These are phyloP conservation scores for Diaporthe sp. DNA, from an alignment of 2,329 filamentous ascomycete species.

Conservation along the genomic window DNA sequence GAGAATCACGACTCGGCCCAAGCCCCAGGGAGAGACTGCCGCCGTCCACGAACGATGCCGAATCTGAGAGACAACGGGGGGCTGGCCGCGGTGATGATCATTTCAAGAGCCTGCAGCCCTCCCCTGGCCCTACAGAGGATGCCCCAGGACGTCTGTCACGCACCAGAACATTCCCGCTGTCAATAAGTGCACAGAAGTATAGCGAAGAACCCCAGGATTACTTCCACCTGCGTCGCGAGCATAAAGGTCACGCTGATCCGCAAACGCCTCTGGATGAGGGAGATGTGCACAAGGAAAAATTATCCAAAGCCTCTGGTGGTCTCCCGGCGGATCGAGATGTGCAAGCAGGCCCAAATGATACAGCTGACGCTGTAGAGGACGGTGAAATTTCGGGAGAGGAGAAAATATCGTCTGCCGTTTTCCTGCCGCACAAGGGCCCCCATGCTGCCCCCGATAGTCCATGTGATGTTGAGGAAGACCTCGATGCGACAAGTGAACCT, in stretches of 20 bases:
- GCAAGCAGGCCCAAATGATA: slow-evolving; percentile 36
- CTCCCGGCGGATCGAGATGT: slow-evolving; percentile 26
- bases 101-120: slow-evolving; percentile 42
- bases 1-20: slow-evolving; percentile 56
- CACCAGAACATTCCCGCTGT: slow-evolving; percentile 43
- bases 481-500: slow-evolving; percentile 32
- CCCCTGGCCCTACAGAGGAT: slow-evolving; percentile 46
- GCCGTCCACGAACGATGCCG: slow-evolving; percentile 48
- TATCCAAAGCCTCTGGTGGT: slow-evolving; percentile 39
- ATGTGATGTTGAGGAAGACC: slow-evolving; percentile 44
- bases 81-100: slow-evolving; percentile 42
- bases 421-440: slow-evolving; percentile 80
- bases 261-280: slow-evolving; percentile 18
- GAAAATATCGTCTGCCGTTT: slow-evolving; percentile 88
- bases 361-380: slow-evolving; percentile 57
- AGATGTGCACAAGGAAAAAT: slow-evolving; percentile 6
- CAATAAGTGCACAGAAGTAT: slow-evolving; percentile 23
- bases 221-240: slow-evolving; percentile 41
- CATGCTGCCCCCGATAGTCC: slow-evolving; percentile 53
- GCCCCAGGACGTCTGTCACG: slow-evolving; percentile 42
- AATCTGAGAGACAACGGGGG: slow-evolving; percentile 42
- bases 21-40: slow-evolving; percentile 57
- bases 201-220: slow-evolving; percentile 45
- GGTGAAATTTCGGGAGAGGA: slow-evolving; percentile 80
- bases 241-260: slow-evolving; percentile 12